A percentile compares a stretch with the other conserved stretches of the same genome.
phyloP scores from a whole-genome alignment of 768 basidiomycete species.

The Pleurotus salmoneostramineus region DNA sequence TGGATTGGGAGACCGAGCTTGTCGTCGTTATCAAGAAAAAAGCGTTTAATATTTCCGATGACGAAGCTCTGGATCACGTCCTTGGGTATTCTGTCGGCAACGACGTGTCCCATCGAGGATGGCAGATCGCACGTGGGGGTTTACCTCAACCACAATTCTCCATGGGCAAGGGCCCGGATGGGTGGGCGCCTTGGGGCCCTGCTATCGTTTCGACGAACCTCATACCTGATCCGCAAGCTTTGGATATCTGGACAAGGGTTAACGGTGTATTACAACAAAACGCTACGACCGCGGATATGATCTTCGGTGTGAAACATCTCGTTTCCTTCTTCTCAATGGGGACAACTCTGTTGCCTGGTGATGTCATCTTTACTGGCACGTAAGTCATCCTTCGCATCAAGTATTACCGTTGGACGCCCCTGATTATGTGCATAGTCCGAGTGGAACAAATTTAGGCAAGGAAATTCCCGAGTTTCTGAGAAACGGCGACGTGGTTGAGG shows the following conservation, averaged over 20 bases:
- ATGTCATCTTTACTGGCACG: conserved; percentile 42
- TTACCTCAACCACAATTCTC: conserved; percentile 36
- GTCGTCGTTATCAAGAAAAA: conserved; percentile 37
- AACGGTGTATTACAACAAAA: conserved; percentile 83
- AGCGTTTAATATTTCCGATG: conserved; percentile 38
- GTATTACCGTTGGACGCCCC: neutral
- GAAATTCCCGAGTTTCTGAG: conserved; percentile 28
- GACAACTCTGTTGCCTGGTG: conserved; percentile 34
- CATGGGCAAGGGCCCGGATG: conserved; percentile 40
- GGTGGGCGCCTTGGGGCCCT: conserved; percentile 39
- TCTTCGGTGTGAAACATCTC: conserved; percentile 70
- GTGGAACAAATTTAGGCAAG: conserved; percentile 29
- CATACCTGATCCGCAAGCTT: conserved; percentile 32
- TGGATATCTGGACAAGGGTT: conserved; percentile 59
- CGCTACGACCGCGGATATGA: conserved; percentile 86
- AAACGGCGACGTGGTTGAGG: conserved; percentile 35
- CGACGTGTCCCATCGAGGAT: conserved; percentile 39
- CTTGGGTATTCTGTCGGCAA: conserved; percentile 35
- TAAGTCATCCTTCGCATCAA: conserved; percentile 14
- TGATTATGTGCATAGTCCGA: conserved; percentile 20
- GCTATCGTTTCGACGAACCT: conserved; percentile 32
- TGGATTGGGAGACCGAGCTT: conserved; percentile 40
- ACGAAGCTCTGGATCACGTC: conserved; percentile 36
- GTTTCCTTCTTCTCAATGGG: conserved; percentile 34
- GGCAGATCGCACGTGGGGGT: conserved; percentile 41